Base-by-base conservation (phyloP, 208 protist genomes). In the Leishmania arabica region DNA sequence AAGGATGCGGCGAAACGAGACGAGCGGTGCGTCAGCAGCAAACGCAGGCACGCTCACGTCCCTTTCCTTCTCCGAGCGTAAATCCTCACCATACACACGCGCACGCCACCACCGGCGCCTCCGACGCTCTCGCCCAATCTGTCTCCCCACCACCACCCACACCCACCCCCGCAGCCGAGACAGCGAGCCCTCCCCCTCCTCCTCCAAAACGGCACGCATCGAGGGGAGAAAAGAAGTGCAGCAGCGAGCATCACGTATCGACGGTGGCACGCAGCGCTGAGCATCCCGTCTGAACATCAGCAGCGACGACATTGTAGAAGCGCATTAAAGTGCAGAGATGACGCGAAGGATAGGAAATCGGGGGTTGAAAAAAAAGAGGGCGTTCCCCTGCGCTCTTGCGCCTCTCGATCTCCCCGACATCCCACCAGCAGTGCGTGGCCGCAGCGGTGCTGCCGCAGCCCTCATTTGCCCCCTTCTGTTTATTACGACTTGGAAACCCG, bases 401-500 rank as follows among this genome's bases (percentile, higher is more conserved):
- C 62, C 65, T 70, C 37, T n/a, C 65, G 4, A 15, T 27, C 37
- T 47, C 40, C 19, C 65, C 40, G 27, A 31, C 17, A 71, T 54
- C 45, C 68, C 13, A 0, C 40, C 27, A 73, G 19, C 24, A 8
- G 9, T 72, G 21, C 68, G 11, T 72, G 17, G 31, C 24, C 3
- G 24, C 24, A 7, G 51, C 68, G 6, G 68, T 53, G 37, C 15
- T 19, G 40, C 45, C 11, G 21, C 27, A 21, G 40, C 27, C 27
- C 42, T 37, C 11, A 34, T 19, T 45, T 45, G 34, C 31, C 7
- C 3, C 27, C 51, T 17, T 9, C 42, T 21, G 24, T 27, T 31
- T 34, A 15, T 21, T 9, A 73, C 34, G 45, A 73, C 68, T 73
- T 54, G 70, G 75, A 77, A 6, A 72, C 76, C 85, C 85, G 89